Base-by-base conservation (phyloP, 1,284 basidiomycete genomes). In the Phylloporus sp. region DNA sequence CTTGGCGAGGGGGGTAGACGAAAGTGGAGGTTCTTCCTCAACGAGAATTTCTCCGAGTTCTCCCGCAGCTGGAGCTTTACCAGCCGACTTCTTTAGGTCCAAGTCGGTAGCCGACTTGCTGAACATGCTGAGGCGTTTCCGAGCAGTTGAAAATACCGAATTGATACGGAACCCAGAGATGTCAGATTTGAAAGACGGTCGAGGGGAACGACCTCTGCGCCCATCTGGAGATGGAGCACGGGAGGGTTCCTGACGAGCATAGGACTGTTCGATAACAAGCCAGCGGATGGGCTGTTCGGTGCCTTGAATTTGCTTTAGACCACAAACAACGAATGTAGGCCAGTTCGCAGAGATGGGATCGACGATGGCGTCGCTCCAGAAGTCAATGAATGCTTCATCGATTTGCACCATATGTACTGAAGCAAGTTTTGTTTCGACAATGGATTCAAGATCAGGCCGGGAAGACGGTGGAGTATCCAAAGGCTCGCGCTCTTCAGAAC, bases 331-430 rank as follows among this genome's bases (percentile, higher is more conserved):
- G 66, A 92, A 91, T 7, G 80, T 76, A 11, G 90, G 90, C 89
- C 87, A 91, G 39, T 77, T 73, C 0, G 80, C 72, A 1, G 87
- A 79, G 63, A 91, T 83, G 15, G 89, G 85, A 67, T 92, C 90
- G 13, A 86, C 75, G 24, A 92, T 70, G 2, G 88, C 83, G 68
- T 92, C 90, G 57, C 81, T 83, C 89, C 90, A 92, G 71, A 91
- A 92, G 73, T 92, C 91, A 61, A 91, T 76, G 72, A 92, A 92
- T 2, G 89, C 89, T 70, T 92, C 90, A 69, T 92, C 91, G 10
- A 92, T 71, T 65, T 86, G 82, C n/a, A 86, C 75, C 39, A 84
- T 65, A 28, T 81, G 78, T 8, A 88, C 76, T 2, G 74, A 71
- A 4, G 63, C 61, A n/a, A 77, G 65, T 17, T 77, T 73, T 0